phyloP scores from a whole-genome alignment of 1,284 basidiomycete genomes.

The Marasmius tenuissimus region DNA sequence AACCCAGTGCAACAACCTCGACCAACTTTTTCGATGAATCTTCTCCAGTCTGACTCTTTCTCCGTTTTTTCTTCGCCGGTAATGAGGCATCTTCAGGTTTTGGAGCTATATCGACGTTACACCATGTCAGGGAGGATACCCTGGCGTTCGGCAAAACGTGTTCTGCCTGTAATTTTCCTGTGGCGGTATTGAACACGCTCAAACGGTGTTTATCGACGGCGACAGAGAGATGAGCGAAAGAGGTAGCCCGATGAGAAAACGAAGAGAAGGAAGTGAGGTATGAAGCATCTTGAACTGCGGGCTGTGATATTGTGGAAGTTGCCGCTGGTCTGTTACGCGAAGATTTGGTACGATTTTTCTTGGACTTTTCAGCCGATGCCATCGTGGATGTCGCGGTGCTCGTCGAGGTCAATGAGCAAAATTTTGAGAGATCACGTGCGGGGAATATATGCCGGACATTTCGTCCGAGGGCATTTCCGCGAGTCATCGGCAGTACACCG shows the following conservation, averaged over 20 bases:
- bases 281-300: slow-evolving; percentile 49
- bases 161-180: slow-evolving; percentile 57
- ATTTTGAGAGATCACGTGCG: slow-evolving; percentile 15
- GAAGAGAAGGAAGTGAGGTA: slow-evolving; percentile 49
- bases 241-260: slow-evolving; percentile 59
- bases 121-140: slow-evolving; percentile 58
- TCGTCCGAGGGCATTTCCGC: neutral
- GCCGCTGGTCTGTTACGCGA: slow-evolving; percentile 51
- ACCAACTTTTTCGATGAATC: slow-evolving; percentile 23
- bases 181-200: slow-evolving; percentile 62
- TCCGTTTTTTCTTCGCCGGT: slow-evolving; percentile 47
- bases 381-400: slow-evolving; percentile 20
- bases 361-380: slow-evolving; percentile 44
- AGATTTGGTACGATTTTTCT: slow-evolving; percentile 54
- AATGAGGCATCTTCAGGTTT: slow-evolving; percentile 23
- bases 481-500: neutral
- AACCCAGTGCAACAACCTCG: slow-evolving; percentile 52
- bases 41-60: slow-evolving; percentile 37
- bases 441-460: neutral
- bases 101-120: slow-evolving; percentile 34
- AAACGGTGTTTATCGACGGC: slow-evolving; percentile 75
- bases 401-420: slow-evolving; percentile 2
- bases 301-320: slow-evolving; percentile 62
- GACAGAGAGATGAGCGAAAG: slow-evolving; percentile 68
- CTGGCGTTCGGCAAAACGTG: slow-evolving; percentile 56